These are phyloP conservation scores for Candida insectalens DNA, from an alignment of 805 yeast species.

Conservation along the genomic window DNA sequence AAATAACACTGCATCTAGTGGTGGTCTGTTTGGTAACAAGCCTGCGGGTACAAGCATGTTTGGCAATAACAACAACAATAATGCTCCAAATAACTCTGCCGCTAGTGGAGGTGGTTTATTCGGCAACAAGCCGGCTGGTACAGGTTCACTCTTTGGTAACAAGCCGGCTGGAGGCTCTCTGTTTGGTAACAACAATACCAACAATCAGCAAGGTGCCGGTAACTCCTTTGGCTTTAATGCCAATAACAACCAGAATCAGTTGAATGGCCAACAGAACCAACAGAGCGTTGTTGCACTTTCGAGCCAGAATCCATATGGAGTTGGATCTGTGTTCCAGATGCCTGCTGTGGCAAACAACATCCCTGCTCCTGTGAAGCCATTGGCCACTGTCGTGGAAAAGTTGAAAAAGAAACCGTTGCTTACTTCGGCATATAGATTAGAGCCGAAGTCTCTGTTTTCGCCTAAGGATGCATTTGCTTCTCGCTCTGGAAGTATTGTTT, in stretches of 20 bases:
- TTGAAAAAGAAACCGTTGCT: constrained; percentile 54
- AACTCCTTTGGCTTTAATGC: not conserved
- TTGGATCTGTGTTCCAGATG: constrained; percentile 52
- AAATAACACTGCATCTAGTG: not conserved
- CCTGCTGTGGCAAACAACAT: constrained; percentile 17
- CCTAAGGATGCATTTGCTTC: constrained; percentile 14
- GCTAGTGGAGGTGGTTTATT: constrained; percentile 33
- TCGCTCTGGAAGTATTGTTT: constrained; percentile 16
- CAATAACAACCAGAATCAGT: constrained; percentile 9
- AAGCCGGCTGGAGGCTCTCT: constrained; percentile 27
- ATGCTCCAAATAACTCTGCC: constrained; percentile 22
- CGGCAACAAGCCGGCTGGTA: constrained; percentile 13
- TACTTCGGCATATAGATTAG: constrained; percentile 48
- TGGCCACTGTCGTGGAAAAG: constrained; percentile 38
- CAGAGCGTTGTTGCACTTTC: constrained; percentile 20
- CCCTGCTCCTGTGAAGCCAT: constrained; percentile 39
- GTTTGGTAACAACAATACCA: constrained; percentile 27
- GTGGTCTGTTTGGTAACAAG: constrained; percentile 4
- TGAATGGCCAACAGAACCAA: constrained; percentile 12
- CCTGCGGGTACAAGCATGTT: constrained; percentile 15
- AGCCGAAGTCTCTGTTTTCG: constrained; percentile 52
- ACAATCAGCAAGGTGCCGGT: too few relatives aligned
- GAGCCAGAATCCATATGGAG: constrained; percentile 69
- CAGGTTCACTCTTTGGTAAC: constrained; percentile 13
- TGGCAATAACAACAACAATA: constrained; percentile 19